These are phyloP conservation scores for Oropetium thomaeum DNA, from an alignment of 176 grass and related monocot species.

Conservation along the genomic window DNA sequence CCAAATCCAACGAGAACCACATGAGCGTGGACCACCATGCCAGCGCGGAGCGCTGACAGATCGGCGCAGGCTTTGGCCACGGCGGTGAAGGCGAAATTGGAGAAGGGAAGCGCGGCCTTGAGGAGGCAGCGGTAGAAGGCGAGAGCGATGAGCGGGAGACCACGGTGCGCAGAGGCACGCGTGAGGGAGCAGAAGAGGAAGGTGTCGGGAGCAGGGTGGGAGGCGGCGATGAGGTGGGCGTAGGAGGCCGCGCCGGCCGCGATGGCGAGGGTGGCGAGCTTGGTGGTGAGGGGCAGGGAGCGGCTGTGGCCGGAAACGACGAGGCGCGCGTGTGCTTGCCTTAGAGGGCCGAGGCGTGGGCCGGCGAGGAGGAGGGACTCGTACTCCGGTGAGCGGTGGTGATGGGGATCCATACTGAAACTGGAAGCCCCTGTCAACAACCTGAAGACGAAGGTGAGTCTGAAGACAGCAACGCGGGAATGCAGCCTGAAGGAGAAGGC, in stretches of 20 bases:
- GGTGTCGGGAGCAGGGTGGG: conserved; percentile 42
- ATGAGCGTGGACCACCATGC: conserved; percentile 42
- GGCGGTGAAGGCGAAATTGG: conserved; percentile 55
- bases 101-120: conserved; percentile 31
- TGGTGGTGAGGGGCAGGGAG: conserved; percentile 50
- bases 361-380: conserved; percentile 50
- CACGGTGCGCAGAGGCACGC: conserved; percentile 21
- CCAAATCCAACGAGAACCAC: conserved; percentile 39
- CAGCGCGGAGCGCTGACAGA: conserved; percentile 36
- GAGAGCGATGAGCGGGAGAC: conserved; percentile 31
- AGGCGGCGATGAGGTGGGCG: conserved; percentile 32
- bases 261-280: conserved; percentile 41
- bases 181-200: conserved; percentile 57
- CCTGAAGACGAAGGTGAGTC: too few species aligned
- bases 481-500: too few species aligned
- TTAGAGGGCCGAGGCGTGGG: conserved; percentile 35
- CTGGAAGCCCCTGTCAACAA: too few species aligned
- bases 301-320: conserved; percentile 36
- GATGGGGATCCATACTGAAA: conserved; percentile 2
- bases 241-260: conserved; percentile 37
- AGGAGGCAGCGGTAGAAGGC: conserved; percentile 54
- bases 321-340: conserved; percentile 52
- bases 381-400: conserved; percentile 46
- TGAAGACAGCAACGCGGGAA: too few species aligned
- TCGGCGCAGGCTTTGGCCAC: conserved; percentile 58